Percentiles rank a stretch among this genome's conserved stretches.
phyloP scores from a whole-genome alignment of 495 filamentous ascomycete species.

The Daldinia caldariorum region DNA sequence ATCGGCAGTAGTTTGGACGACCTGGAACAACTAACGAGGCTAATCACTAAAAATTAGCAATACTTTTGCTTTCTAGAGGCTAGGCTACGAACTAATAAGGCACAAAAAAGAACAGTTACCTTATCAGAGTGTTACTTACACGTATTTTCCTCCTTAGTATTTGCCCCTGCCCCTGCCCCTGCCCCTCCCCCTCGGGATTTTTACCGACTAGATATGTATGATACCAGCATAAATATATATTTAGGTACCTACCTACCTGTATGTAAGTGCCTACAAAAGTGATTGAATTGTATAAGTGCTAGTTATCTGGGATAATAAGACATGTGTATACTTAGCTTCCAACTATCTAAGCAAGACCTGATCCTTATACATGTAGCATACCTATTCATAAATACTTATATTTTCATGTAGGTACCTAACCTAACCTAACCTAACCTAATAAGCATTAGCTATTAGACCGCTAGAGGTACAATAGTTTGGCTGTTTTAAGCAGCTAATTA shows the following conservation, averaged over 20 bases:
- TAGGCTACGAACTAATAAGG: slow-evolving; percentile 5
- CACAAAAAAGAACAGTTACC: slow-evolving; percentile 19
- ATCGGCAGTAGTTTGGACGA: not conserved
- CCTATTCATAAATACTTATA: too few relatives aligned
- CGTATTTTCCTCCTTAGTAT: not conserved
- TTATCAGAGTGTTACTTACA: not conserved
- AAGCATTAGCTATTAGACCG: not conserved
- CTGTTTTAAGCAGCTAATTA: not conserved
- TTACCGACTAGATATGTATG: not conserved
- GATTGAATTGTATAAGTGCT: not conserved
- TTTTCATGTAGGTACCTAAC: slow-evolving; percentile 5
- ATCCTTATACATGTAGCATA: too few relatives aligned
- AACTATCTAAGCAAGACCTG: not conserved
- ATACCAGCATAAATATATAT: not conserved
- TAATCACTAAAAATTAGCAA: slow-evolving; percentile 2
- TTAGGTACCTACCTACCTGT: not conserved
- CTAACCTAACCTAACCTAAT: not conserved
- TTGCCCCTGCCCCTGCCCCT: too few relatives aligned
- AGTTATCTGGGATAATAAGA: not conserved
- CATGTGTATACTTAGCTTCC: not conserved
- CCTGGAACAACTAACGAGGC: not conserved
- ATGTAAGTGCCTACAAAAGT: not conserved
- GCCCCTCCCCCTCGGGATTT: slow-evolving; percentile 17
- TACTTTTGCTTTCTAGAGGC: not conserved
- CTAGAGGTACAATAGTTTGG: too few relatives aligned